A percentile compares a stretch with the other conserved stretches of the same genome.
phyloP scores from a whole-genome alignment of 108 stramenopile genomes.

The Mayamaea pseudoterrestris region DNA sequence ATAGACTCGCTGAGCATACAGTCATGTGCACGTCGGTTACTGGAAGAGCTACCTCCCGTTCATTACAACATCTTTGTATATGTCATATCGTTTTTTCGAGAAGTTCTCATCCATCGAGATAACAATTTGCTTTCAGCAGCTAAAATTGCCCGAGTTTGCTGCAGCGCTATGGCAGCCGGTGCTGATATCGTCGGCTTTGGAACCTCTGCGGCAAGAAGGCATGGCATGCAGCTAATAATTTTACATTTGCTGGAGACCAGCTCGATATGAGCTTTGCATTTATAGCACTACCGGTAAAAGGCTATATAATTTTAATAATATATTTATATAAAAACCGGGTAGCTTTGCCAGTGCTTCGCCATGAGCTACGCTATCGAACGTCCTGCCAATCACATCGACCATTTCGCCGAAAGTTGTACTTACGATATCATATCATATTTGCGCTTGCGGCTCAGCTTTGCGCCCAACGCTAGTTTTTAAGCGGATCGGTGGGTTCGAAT shows the following conservation, averaged over 20 bases:
- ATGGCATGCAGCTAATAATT: slow-evolving; percentile 43
- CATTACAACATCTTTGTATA: slow-evolving; percentile 97
- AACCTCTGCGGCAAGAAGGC: slow-evolving; percentile 18
- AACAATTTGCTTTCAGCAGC: slow-evolving; percentile 59
- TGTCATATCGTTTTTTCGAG: slow-evolving; percentile 90
- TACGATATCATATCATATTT: too few species aligned
- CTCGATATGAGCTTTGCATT: slow-evolving; percentile 21
- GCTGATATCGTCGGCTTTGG: slow-evolving; percentile 34
- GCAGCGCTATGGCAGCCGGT: slow-evolving; percentile 44
- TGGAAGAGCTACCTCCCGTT: slow-evolving; percentile 85
- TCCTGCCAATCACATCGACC: too few species aligned
- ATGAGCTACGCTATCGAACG: too few species aligned
- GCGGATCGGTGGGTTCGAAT: too few species aligned
- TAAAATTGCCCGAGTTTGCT: slow-evolving; percentile 73
- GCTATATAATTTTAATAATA: too few species aligned
- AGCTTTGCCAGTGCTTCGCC: too few species aligned
- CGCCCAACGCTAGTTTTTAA: too few species aligned
- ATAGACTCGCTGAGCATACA: slow-evolving; percentile 79
- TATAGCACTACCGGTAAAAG: too few species aligned
- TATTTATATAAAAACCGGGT: too few species aligned
- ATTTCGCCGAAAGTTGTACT: too few species aligned
- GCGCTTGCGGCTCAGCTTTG: too few species aligned
- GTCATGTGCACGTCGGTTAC: slow-evolving; percentile 55
- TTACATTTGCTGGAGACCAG: slow-evolving; percentile 47
- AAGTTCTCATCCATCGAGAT: slow-evolving; percentile 60